Percentiles rank a stretch among this genome's conserved stretches.
Evolutionary conservation across 2,329 filamentous ascomycete genomes (phyloP).

Genomic region (Fusarium abutilonis): DNA sequence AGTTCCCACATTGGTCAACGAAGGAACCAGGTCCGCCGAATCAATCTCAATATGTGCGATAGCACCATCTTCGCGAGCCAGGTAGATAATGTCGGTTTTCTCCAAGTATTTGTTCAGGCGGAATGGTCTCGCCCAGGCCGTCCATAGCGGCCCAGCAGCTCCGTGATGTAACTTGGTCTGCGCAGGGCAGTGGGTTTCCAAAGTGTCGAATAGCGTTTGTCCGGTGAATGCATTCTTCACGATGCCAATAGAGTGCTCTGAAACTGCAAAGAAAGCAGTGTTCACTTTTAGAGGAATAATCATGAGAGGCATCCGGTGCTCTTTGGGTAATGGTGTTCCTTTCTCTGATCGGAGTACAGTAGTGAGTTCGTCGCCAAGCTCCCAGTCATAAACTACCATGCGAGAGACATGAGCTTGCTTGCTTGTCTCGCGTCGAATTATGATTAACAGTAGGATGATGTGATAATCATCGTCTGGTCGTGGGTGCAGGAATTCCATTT

Average conservation of each 20-base stretch:
- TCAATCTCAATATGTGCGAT: conserved; percentile 78
- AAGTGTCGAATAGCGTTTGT: conserved; percentile 58
- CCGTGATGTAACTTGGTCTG: conserved; percentile 60
- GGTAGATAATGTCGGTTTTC: conserved; percentile 80
- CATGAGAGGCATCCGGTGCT: conserved; percentile 70
- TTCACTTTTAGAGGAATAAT: conserved; percentile 76
- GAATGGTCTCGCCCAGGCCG: conserved; percentile 82
- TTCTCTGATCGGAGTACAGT: conserved; percentile 56
- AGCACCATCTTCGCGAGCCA: conserved; percentile 87
- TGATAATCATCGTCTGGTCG: conserved; percentile 71
- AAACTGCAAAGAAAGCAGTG: conserved; percentile 77
- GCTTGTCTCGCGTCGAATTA: conserved; percentile 55
- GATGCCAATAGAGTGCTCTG: conserved; percentile 65
- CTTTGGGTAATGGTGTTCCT: conserved; percentile 61
- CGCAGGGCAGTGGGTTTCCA: conserved; percentile 54
- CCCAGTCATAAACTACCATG: conserved; percentile 71
- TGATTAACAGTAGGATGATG: conserved; percentile 78
- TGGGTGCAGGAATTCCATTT: conserved; percentile 87
- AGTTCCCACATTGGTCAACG: conserved; percentile 68
- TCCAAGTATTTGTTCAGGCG: conserved; percentile 71
- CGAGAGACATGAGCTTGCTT: conserved; percentile 50
- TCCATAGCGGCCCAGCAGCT: conserved; percentile 71
- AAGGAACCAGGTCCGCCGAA: conserved; percentile 63
- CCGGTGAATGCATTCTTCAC: conserved; percentile 65
- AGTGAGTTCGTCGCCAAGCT: conserved; percentile 59